phyloP scores from a whole-genome alignment of 192 early-diverging fungal genomes.

The Kickxella alabastrina region DNA sequence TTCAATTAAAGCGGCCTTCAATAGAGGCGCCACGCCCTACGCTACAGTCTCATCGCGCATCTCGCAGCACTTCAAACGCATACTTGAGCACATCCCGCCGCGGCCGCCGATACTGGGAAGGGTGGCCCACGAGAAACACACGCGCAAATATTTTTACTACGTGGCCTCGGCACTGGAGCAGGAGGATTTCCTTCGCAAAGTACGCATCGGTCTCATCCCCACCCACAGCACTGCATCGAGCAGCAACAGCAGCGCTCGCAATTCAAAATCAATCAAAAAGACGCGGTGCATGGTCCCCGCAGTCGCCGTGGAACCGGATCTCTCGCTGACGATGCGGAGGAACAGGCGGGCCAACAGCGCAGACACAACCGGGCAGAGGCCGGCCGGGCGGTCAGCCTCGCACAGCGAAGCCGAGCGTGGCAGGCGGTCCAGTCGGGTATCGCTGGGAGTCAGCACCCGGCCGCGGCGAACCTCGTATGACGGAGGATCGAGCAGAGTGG shows the following conservation, averaged over 20 bases:
- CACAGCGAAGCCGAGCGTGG: background rate
- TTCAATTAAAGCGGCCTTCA: too few species aligned
- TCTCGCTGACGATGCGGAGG: conserved; percentile 12
- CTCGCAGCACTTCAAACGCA: conserved; percentile 84
- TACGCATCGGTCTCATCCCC: conserved; percentile 33
- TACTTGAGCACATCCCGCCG: conserved; percentile 70
- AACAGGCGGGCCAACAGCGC: conserved; percentile 34
- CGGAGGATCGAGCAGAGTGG: conserved; percentile 6
- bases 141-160: conserved; percentile 73
- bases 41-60: conserved; percentile 87
- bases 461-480: conserved; percentile 45
- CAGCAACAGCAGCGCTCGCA: conserved; percentile 9
- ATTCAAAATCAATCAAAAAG: conserved; percentile 23
- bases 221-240: conserved; percentile 4
- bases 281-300: conserved; percentile 45
- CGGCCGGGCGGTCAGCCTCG: background rate
- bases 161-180: conserved; percentile 55
- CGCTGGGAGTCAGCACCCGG: conserved; percentile 16
- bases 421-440: conserved; percentile 1
- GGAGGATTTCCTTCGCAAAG: conserved; percentile 43
- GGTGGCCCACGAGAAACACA: conserved; percentile 63
- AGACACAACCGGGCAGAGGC: conserved; percentile 10
- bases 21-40: conserved; percentile 76
- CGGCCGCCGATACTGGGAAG: conserved; percentile 68
- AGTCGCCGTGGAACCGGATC: conserved; percentile 39